Evolutionary conservation across 2,329 filamentous ascomycete genomes (phyloP).

Genomic region (Basipetospora chlamydospora): DNA sequence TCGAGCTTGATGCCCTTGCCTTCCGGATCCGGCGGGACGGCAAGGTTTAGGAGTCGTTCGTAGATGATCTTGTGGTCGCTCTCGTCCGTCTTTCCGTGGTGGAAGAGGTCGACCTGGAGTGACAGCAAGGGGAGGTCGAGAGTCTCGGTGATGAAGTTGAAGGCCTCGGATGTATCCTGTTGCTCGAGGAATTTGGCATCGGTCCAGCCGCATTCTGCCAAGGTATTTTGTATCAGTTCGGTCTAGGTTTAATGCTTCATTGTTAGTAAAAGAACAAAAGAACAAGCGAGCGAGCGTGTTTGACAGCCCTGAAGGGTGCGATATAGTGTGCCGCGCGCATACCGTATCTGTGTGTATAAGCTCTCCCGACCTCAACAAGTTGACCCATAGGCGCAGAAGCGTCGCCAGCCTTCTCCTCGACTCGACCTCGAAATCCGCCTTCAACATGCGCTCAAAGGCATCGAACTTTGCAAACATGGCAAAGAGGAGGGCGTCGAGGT

Average conservation of each 20-base stretch:
- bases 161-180: conserved; percentile 92
- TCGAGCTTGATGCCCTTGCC: conserved; percentile 65
- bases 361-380: conserved; percentile 72
- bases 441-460: conserved; percentile 86
- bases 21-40: conserved; percentile 63
- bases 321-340: too few relatives aligned
- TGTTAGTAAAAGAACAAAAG: too few relatives aligned
- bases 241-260: conserved; percentile 35
- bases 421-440: conserved; percentile 53
- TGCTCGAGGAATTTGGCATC: conserved; percentile 66
- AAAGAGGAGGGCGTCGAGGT: conserved; percentile 79
- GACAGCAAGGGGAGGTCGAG: conserved; percentile 78
- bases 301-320: neutral
- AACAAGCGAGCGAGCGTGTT: neutral
- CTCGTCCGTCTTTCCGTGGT: conserved; percentile 69
- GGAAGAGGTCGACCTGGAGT: conserved; percentile 87
- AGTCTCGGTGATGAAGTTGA: conserved; percentile 84
- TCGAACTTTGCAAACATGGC: conserved; percentile 88
- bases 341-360: conserved; percentile 78
- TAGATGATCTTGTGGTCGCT: conserved; percentile 94
- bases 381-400: conserved; percentile 79
- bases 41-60: conserved; percentile 78
- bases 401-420: conserved; percentile 58
- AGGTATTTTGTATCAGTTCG: conserved; percentile 63
- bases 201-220: conserved; percentile 78